Evolutionary conservation across 495 filamentous ascomycete species (phyloP), one percentile per base, ranked within the genome.

Genomic region (Massariosphaeria phaeospora): DNA sequence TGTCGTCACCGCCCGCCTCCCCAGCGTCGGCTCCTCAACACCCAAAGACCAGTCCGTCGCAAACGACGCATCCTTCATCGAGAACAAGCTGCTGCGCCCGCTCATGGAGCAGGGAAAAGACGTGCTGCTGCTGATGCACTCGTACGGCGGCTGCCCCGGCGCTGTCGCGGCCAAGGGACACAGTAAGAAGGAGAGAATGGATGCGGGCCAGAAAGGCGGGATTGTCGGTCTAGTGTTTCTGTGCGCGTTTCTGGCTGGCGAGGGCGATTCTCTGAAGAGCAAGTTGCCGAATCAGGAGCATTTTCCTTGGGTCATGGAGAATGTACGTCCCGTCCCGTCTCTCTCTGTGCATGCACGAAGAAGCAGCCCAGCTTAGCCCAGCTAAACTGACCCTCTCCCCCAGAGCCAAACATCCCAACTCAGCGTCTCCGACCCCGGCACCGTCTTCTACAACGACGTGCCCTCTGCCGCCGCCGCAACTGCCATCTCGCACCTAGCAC

Each of bases 121-220:
- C 11, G 40, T 54, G 20, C 24, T 54, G 6, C 18, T 54, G 27
- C 24, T 54, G 10, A 33, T 54, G 25, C 50, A 54, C 30, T 54
- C 50, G 10, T 54, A 45, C 26, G 50, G 39, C 24, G 50, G 50
- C 12, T 31, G 25, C 17, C 24, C 30, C 11, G 50, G 50, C 1
- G 21, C 38, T 0, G 40, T 33, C 13, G 50, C 50, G 6, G 36
- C 33, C 24, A 46, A 54, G 25, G 50, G 50, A 2, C 29, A 45
- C 23, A 25, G 50, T 13, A 36, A 44, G 23, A 36, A 2, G 3
- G 24, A 54, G 21, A 23, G 50, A 9, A 27, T 30, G 18, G 25
- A 13, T 20, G 13, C 29, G 2, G 50, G 50, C n/a, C 20, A 45
- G 29, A 35, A 54, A 40, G 50, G 50, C 8, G 50, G 50, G 1